Conservation (phyloP, 331 rosid species). For the Saraca asoca region DNA sequence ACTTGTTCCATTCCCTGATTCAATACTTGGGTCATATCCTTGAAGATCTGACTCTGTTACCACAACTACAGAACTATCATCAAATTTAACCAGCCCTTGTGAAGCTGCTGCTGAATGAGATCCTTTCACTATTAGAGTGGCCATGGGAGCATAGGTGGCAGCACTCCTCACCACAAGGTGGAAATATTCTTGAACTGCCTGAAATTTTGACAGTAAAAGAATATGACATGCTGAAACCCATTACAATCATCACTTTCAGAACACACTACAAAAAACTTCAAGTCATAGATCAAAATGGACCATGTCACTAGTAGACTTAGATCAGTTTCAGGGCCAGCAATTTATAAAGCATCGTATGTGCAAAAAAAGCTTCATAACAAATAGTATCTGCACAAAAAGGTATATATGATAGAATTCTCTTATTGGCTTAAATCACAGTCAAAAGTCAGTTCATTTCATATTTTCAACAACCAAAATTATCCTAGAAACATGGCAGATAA, state of each 20-base stretch:
- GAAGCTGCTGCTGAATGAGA: slow-evolving; percentile 35
- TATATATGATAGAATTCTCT: no score
- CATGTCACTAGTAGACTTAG: no score
- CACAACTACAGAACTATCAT: slow-evolving; percentile 78
- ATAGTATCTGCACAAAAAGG: no score
- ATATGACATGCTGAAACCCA: neutral
- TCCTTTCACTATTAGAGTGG: slow-evolving; percentile 41
- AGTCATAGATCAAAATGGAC: neutral
- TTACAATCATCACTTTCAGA: neutral
- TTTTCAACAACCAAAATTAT: no score
- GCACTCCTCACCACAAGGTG: slow-evolving; percentile 53
- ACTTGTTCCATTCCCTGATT: slow-evolving; percentile 43
- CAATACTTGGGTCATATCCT: slow-evolving; percentile 62
- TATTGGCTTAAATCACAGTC: neutral
- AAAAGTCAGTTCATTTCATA: neutral
- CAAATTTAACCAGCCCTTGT: slow-evolving; percentile 58
- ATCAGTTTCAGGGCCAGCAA: no score
- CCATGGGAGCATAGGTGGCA: slow-evolving; percentile 38
- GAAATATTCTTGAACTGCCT: slow-evolving; percentile 87
- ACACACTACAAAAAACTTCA: neutral
- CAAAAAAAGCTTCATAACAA: no score
- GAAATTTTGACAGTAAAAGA: slow-evolving; percentile 36
- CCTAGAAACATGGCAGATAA: no score
- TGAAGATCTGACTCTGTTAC: slow-evolving; percentile 83
- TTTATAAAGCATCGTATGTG: no score